Evolutionary conservation across 176 grass and related monocot genomes (phyloP).

Genomic region (Phoenix dactylifera): DNA sequence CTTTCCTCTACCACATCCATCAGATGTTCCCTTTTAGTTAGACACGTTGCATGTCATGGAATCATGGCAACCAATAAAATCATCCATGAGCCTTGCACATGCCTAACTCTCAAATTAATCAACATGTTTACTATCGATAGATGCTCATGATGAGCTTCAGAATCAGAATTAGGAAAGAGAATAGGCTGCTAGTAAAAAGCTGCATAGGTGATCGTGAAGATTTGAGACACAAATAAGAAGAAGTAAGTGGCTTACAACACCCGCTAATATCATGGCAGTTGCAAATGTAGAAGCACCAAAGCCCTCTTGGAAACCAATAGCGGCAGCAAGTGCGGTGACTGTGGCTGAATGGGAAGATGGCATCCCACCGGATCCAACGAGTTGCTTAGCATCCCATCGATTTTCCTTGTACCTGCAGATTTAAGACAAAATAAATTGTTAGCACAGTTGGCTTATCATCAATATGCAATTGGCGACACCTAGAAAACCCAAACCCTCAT

Average conservation of each 20-base stretch:
- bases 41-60: no score
- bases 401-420: slow-evolving; percentile 79
- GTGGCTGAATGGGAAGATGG: slow-evolving; percentile 83
- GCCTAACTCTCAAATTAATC: no score
- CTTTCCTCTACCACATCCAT: no score
- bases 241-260: slow-evolving; percentile 36
- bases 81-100: no score
- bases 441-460: not conserved
- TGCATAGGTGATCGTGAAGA: not conserved
- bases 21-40: no score
- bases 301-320: slow-evolving; percentile 56
- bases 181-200: no score
- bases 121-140: no score
- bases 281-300: slow-evolving; percentile 62
- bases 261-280: slow-evolving; percentile 66
- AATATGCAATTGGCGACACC: not conserved
- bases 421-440: slow-evolving; percentile 5
- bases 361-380: slow-evolving; percentile 78
- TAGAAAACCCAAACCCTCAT: not conserved
- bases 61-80: no score
- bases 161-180: no score
- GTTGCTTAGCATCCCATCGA: slow-evolving; percentile 81
- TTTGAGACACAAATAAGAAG: not conserved
- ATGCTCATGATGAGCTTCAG: no score
- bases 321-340: slow-evolving; percentile 59